Evolutionary conservation across 2,329 filamentous ascomycete genomes (phyloP).

Genomic region (Phaeosphaeriaceae sp.): DNA sequence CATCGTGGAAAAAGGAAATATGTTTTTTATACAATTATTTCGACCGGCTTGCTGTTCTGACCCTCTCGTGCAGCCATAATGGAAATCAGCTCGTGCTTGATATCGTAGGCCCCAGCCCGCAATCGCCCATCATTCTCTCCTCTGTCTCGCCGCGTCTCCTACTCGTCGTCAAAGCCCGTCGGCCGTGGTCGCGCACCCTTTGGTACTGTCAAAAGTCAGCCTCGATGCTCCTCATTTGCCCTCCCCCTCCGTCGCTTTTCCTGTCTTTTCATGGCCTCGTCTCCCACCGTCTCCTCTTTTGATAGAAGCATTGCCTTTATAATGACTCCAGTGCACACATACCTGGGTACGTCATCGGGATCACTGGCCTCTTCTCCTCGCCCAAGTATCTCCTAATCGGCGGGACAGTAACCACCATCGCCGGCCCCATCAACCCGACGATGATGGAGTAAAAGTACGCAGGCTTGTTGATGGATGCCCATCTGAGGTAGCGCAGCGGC

Average conservation of each 20-base stretch:
- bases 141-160: slow-evolving; percentile 6
- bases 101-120: slow-evolving; percentile 4
- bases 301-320: not conserved
- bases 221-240: not conserved
- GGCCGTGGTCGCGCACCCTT: slow-evolving; percentile 55
- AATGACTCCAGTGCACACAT: slow-evolving; percentile 52
- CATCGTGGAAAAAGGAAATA: slow-evolving; percentile 25
- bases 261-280: not conserved
- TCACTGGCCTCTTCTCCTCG: slow-evolving; percentile 69
- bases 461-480: slow-evolving; percentile 86
- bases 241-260: not conserved
- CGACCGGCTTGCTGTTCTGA: not conserved
- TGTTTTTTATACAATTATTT: slow-evolving; percentile 33
- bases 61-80: not conserved
- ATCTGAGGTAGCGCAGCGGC: slow-evolving; percentile 85
- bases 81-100: not conserved
- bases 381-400: slow-evolving; percentile 75
- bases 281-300: too few species aligned
- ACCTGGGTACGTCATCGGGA: slow-evolving; percentile 95
- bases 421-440: slow-evolving; percentile 75
- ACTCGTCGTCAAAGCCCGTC: slow-evolving; percentile 55
- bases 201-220: slow-evolving; percentile 48
- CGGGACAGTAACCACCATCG: slow-evolving; percentile 73
- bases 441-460: slow-evolving; percentile 88
- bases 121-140: not conserved